Base-by-base conservation (phyloP, 768 basidiomycete genomes). In the Auriscalpium vulgare region DNA sequence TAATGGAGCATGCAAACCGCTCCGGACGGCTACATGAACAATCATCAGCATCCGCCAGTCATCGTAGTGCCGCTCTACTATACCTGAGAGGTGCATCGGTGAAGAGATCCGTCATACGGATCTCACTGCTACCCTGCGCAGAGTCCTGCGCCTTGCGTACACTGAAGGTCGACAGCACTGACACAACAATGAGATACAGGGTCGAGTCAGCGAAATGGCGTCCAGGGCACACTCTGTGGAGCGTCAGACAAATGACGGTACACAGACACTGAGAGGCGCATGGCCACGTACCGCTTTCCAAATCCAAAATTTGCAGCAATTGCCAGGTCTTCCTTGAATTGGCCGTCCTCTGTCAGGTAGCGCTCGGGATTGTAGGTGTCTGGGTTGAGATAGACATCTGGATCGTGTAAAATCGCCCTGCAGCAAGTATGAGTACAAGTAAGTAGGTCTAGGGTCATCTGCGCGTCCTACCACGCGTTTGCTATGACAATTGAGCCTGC, bases 301-400 rank as follows among this genome's bases (percentile, higher is more conserved):
- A 36, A 53, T 10, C 59, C 59, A 37, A 60, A 60, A 2, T 52
- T 56, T 14, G 54, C 51, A 6, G 37, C 9, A 14, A 57, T 35
- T 36, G 11, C 8, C 4, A 43, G 34, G n/a, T 34, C 40, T 36
- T 34, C 50, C 23, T 40, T 34, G 29, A 29, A 29, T 4, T 45
- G 47, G 35, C 2, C 35, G 3, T 36, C 54, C 19, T 21, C 43
- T 37, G 45, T 21, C 34, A 66, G 58, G 53, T 58, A 68, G 21
- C 68, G 65, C 11, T 67, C 66, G 8, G 68, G 68, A 2, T 58
- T 62, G 52, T 69, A 69, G 0, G 37, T 36, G 36, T 66, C 60
- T 10, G 68, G 68, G 37, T 67, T 61, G 13, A 59, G 65, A 47
- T 68, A 69, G 45, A 56, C 53, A 14, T 53, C 54, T 36, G 67